phyloP scores from a whole-genome alignment of 2,329 filamentous ascomycete species.

The Ophioceras dolichostomum region DNA sequence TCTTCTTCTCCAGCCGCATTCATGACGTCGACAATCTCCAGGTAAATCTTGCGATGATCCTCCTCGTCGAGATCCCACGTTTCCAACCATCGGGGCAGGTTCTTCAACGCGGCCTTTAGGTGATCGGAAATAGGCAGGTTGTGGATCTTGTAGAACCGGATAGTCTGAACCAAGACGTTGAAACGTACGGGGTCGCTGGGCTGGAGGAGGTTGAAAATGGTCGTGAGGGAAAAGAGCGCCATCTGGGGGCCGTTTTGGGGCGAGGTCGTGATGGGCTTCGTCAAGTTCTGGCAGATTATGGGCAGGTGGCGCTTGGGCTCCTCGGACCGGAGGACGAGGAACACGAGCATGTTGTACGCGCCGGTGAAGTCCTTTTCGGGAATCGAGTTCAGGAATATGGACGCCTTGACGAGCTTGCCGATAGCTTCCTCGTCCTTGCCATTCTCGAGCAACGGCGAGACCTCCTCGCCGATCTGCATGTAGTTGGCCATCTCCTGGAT shows the following conservation, averaged over 20 bases:
- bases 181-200: conserved; percentile 68
- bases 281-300: conserved; percentile 79
- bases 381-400: conserved; percentile 64
- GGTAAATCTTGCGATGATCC: conserved; percentile 73
- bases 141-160: conserved; percentile 67
- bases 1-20: conserved; percentile 65
- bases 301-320: conserved; percentile 79
- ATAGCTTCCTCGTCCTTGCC: conserved; percentile 78
- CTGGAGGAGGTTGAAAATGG: conserved; percentile 88
- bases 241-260: conserved; percentile 75
- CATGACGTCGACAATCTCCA: conserved; percentile 71
- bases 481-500: conserved; percentile 91
- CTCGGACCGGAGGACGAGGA: conserved; percentile 78
- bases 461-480: conserved; percentile 70
- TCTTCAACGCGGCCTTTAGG: conserved; percentile 70
- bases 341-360: conserved; percentile 92
- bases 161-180: conserved; percentile 80
- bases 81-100: conserved; percentile 69
- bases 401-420: conserved; percentile 77
- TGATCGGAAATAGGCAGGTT: conserved; percentile 61
- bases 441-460: conserved; percentile 60
- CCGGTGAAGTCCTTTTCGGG: conserved; percentile 96
- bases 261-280: conserved; percentile 74
- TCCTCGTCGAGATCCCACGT: conserved; percentile 76
- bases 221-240: conserved; percentile 81